Conservation (phyloP, 2,329 filamentous ascomycete species). For the Colletotrichum cordylinicola region DNA sequence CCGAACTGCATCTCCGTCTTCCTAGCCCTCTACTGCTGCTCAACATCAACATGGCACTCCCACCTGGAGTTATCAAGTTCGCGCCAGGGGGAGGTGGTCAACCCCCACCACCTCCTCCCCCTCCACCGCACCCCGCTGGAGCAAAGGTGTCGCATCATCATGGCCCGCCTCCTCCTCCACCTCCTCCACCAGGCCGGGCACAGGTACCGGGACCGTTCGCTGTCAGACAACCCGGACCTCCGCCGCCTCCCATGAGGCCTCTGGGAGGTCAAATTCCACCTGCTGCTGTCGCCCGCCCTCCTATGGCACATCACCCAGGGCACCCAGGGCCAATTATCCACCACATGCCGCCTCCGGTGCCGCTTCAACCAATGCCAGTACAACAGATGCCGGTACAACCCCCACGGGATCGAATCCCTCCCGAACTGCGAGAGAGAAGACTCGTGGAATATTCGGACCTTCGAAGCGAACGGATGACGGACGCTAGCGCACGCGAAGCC, state of each 20-base stretch:
- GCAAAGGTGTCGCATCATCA: background rate
- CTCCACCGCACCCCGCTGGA: background rate
- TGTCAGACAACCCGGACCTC: background rate
- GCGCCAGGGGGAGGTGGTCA: background rate
- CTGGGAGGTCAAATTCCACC: background rate
- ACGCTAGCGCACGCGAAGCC: conserved; percentile 41
- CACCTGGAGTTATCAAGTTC: background rate
- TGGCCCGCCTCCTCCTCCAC: background rate
- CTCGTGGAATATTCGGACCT: conserved; percentile 38
- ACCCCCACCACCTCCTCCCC: background rate
- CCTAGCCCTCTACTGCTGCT: background rate
- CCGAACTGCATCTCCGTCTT: background rate
- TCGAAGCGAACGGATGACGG: conserved; percentile 39
- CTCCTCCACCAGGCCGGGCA: background rate
- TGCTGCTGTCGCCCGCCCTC: background rate
- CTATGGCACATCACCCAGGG: background rate
- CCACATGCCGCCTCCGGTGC: background rate
- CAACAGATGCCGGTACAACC: background rate
- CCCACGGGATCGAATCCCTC: conserved; percentile 1
- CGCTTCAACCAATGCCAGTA: background rate
- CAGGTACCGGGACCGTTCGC: background rate
- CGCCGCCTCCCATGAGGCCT: background rate
- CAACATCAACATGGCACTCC: conserved; percentile 5
- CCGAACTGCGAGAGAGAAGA: conserved; percentile 22
- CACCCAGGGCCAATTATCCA: background rate